These are phyloP conservation scores for Penicillium steckii DNA, from an alignment of 495 filamentous ascomycete genomes.

Conservation along the genomic window DNA sequence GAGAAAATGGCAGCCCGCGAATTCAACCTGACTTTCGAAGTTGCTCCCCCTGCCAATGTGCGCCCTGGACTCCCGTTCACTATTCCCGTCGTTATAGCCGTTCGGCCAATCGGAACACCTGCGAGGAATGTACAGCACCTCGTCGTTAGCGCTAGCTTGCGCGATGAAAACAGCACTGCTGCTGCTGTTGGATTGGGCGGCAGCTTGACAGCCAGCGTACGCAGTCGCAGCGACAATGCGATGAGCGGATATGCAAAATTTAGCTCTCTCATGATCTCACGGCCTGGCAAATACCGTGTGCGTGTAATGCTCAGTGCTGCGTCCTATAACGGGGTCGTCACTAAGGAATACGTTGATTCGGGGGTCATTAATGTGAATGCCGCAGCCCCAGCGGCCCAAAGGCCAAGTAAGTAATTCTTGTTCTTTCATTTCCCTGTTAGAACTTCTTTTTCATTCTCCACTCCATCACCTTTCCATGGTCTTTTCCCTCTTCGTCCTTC, in stretches of 20 bases:
- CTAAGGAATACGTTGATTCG: constrained; percentile 36
- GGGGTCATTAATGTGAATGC: constrained; percentile 32
- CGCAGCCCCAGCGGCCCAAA: constrained; percentile 28
- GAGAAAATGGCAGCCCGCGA: constrained; percentile 34
- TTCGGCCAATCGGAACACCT: constrained; percentile 33
- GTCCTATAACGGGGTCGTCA: constrained; percentile 30
- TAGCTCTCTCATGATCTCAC: constrained; percentile 27
- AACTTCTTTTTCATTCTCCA: background rate
- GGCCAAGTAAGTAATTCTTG: constrained; percentile 31
- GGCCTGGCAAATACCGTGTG: constrained; percentile 35
- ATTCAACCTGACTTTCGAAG: constrained; percentile 37
- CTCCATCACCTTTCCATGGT: background rate
- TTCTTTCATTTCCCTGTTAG: constrained; percentile 2
- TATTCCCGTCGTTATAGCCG: constrained; percentile 35
- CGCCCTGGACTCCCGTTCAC: constrained; percentile 32
- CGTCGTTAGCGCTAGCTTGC: constrained; percentile 30
- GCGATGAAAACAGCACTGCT: constrained; percentile 30
- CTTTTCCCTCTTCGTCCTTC: background rate
- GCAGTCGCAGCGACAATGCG: constrained; percentile 32
- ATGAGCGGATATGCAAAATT: constrained; percentile 40
- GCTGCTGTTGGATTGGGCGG: constrained; percentile 27
- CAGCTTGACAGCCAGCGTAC: constrained; percentile 35
- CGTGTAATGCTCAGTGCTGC: constrained; percentile 38
- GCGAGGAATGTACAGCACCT: constrained; percentile 30
- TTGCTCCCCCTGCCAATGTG: constrained; percentile 29